Conservation (phyloP, 2,329 filamentous ascomycete species). For the Paecilomyces niveus region DNA sequence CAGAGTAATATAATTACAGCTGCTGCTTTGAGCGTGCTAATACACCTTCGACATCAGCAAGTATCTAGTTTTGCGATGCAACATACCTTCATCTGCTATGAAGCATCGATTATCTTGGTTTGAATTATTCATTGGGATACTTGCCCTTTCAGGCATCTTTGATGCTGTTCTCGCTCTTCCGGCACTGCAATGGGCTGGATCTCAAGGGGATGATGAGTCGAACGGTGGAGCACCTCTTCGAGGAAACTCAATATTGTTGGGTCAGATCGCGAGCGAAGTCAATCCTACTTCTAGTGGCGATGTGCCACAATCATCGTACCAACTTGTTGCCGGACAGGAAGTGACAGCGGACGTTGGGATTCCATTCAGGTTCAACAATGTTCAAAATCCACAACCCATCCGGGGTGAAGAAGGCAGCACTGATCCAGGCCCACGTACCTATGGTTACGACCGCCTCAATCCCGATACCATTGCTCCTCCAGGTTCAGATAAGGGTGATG, state of each 20-base stretch:
- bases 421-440: conserved; percentile 9
- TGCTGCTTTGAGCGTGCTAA: no score
- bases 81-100: no score
- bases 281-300: conserved; percentile 4
- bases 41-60: no score
- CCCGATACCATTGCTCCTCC: conserved; percentile 7
- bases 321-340: conserved; percentile 8
- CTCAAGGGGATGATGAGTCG: conserved; percentile 1
- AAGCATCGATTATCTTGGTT: no score
- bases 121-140: no score
- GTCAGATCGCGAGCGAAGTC: conserved; percentile 7
- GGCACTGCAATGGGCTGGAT: not conserved
- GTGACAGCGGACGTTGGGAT: conserved; percentile 6
- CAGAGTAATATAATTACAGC: no score
- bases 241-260: conserved; percentile 2
- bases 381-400: conserved; percentile 7
- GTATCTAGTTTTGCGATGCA: no score
- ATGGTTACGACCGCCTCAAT: conserved; percentile 7
- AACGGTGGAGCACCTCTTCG: conserved; percentile 2
- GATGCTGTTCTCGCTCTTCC: no score
- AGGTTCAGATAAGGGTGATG: not conserved
- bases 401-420: conserved; percentile 7
- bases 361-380: conserved; percentile 5
- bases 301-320: conserved; percentile 4
- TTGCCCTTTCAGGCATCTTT: no score